Conservation (phyloP, 495 filamentous ascomycete species). For the Trichoderma virens region DNA sequence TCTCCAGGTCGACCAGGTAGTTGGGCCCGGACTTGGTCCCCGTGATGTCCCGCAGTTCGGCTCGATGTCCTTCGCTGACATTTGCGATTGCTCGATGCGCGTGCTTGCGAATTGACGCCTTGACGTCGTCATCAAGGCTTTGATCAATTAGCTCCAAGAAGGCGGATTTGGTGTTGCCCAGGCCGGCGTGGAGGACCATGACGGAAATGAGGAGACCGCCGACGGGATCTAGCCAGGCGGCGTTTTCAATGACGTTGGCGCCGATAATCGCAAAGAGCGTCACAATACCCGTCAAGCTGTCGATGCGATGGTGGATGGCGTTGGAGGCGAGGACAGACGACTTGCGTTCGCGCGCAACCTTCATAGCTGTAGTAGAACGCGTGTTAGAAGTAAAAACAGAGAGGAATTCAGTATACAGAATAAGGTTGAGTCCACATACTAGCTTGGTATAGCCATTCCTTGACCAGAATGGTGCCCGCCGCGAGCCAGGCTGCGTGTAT, state of each 20-base stretch:
- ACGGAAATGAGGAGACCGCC: slow-evolving; percentile 84
- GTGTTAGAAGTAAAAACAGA: slow-evolving; percentile 13
- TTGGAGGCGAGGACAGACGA: slow-evolving; percentile 96
- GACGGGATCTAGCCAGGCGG: slow-evolving; percentile 90
- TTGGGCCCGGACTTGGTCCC: slow-evolving; percentile 94
- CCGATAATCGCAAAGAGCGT: slow-evolving; percentile 81
- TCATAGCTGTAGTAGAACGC: slow-evolving; percentile 60
- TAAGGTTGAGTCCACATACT: slow-evolving; percentile 76
- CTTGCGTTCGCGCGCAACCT: slow-evolving; percentile 88
- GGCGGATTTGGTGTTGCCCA: slow-evolving; percentile 72
- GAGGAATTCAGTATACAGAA: not conserved
- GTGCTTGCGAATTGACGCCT: slow-evolving; percentile 55
- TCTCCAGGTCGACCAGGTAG: slow-evolving; percentile 79
- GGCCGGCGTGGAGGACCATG: slow-evolving; percentile 88
- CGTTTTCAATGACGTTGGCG: slow-evolving; percentile 75
- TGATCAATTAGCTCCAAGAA: slow-evolving; percentile 83
- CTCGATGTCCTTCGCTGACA: slow-evolving; percentile 35
- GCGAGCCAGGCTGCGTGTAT: slow-evolving; percentile 94
- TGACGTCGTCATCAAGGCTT: slow-evolving; percentile 78
- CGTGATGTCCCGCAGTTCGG: slow-evolving; percentile 62
- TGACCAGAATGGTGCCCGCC: slow-evolving; percentile 80
- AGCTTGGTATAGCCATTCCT: slow-evolving; percentile 94
- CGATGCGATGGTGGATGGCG: slow-evolving; percentile 91
- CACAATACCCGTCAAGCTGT: slow-evolving; percentile 89
- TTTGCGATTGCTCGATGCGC: slow-evolving; percentile 50